phyloP scores from a whole-genome alignment of 2,329 filamentous ascomycete species.

The Saccharata proteae region DNA sequence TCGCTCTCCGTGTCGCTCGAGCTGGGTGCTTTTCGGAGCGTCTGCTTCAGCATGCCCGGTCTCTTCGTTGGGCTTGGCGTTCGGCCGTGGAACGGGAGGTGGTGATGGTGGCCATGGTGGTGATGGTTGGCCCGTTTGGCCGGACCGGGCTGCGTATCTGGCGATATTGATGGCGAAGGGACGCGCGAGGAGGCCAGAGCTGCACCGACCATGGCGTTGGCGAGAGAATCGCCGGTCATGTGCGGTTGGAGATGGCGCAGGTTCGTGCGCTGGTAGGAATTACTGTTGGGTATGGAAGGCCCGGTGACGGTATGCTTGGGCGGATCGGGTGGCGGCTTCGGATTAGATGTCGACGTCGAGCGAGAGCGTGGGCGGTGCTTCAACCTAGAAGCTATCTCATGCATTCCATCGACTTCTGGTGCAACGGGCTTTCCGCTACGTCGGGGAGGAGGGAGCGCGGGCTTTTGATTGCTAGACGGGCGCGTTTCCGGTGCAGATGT shows the following conservation, averaged over 20 bases:
- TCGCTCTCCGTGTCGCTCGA: slow-evolving; percentile 41
- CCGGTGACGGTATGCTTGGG: too few species aligned
- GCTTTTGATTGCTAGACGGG: slow-evolving; percentile 19
- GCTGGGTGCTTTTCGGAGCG: slow-evolving; percentile 44
- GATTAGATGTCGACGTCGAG: too few species aligned
- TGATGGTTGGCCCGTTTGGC: slow-evolving; percentile 26
- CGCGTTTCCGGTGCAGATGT: slow-evolving; percentile 24
- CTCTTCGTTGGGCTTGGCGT: slow-evolving; percentile 33
- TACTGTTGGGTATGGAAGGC: slow-evolving; percentile 20
- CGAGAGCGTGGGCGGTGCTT: too few species aligned
- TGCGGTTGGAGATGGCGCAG: slow-evolving; percentile 30
- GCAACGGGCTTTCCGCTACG: too few species aligned
- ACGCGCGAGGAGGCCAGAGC: slow-evolving; percentile 55
- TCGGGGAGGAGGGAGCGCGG: slow-evolving; percentile 23
- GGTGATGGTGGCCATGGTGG: slow-evolving; percentile 14
- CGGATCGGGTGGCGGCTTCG: slow-evolving; percentile 3
- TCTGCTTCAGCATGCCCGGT: slow-evolving; percentile 46
- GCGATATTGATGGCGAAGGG: slow-evolving; percentile 25
- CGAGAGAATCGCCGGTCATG: slow-evolving; percentile 52
- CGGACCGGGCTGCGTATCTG: slow-evolving; percentile 24
- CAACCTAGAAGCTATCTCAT: too few species aligned
- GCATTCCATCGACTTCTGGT: too few species aligned
- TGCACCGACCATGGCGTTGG: slow-evolving; percentile 63
- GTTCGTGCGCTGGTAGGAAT: slow-evolving; percentile 24
- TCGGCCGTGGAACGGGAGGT: slow-evolving; percentile 21